Percentiles rank a stretch among this genome's conserved stretches.
Evolutionary conservation across 2,329 filamentous ascomycete genomes (phyloP).

Genomic region (Samsoniella hepiali): DNA sequence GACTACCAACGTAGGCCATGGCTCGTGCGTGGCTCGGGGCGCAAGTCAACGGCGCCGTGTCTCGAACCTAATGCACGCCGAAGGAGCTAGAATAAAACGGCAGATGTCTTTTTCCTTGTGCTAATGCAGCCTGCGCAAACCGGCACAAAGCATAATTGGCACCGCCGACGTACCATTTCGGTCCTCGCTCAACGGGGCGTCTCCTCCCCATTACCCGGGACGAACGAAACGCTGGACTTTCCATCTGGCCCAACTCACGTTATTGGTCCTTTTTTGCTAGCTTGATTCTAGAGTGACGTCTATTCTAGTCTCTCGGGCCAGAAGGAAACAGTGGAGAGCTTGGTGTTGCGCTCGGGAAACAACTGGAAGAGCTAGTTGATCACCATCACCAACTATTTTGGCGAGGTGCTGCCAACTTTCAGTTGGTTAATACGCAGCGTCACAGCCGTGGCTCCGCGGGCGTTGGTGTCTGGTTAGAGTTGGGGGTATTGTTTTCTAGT

Average conservation of each 20-base stretch:
- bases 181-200: background rate
- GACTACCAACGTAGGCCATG: background rate
- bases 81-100: background rate
- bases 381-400: background rate
- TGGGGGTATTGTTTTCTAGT: background rate
- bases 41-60: slow-evolving; percentile 1
- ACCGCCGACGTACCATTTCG: background rate
- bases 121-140: background rate
- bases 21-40: slow-evolving; percentile 7
- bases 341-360: background rate
- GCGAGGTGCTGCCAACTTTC: background rate
- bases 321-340: background rate
- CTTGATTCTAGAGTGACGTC: background rate
- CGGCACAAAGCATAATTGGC: background rate
- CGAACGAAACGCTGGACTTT: background rate
- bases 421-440: background rate
- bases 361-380: background rate
- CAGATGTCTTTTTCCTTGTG: background rate
- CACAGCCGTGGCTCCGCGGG: too few relatives aligned
- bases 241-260: background rate
- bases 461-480: background rate
- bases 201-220: background rate
- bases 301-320: slow-evolving; percentile 1
- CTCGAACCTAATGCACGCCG: slow-evolving; percentile 2
- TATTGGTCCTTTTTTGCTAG: background rate